Evolutionary conservation across 2,329 filamentous ascomycete species (phyloP).

Genomic region (Colletotrichum orbiculare): DNA sequence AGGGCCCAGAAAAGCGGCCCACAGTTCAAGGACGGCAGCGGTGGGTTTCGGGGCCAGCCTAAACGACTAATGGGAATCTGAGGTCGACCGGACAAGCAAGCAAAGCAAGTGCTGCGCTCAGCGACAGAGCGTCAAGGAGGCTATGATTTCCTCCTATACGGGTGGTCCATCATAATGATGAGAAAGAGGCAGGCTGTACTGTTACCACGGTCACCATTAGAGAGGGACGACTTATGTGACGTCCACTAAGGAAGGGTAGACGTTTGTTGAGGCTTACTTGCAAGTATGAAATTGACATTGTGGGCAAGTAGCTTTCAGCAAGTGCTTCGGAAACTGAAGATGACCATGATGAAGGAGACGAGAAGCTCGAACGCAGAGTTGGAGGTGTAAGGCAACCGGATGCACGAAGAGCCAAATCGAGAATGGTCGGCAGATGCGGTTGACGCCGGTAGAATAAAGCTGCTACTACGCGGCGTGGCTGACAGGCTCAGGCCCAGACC

Average conservation of each 20-base stretch:
- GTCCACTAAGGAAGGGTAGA: constrained; percentile 6
- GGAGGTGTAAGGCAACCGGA: not conserved
- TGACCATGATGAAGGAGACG: not conserved
- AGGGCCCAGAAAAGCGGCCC: not conserved
- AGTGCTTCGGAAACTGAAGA: not conserved
- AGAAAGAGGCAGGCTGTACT: not conserved
- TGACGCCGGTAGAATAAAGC: constrained; percentile 2
- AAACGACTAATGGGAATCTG: not conserved
- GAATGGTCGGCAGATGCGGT: constrained; percentile 3
- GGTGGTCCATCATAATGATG: constrained; percentile 17
- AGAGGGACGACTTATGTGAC: not conserved
- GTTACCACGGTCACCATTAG: not conserved
- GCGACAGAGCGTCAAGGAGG: not conserved
- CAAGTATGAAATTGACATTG: not conserved
- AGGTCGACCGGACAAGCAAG: not conserved
- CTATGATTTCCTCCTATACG: not conserved
- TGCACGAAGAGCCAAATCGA: not conserved
- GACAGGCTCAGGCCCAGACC: too few relatives aligned
- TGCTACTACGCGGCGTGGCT: not conserved
- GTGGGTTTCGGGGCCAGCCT: too few relatives aligned
- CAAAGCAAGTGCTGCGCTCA: not conserved
- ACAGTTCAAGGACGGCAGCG: not conserved
- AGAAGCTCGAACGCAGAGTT: not conserved
- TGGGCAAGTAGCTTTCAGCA: not conserved
- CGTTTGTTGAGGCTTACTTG: constrained; percentile 11